Evolutionary conservation across 2,329 filamentous ascomycete genomes (phyloP).

Genomic region (Fusarium succisae): DNA sequence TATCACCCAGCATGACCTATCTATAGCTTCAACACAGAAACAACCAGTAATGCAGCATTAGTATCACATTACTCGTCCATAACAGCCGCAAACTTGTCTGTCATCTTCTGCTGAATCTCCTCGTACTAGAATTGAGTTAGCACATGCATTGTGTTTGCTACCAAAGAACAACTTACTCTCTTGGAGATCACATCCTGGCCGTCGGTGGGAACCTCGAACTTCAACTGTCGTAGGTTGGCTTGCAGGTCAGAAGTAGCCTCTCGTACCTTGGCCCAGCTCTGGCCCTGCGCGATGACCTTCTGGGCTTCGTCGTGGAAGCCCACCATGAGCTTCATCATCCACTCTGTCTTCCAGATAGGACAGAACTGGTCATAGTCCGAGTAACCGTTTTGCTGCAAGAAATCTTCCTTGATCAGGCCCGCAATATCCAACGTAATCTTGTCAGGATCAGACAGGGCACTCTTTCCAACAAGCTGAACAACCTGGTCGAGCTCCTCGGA

Average conservation of each 20-base stretch:
- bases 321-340: conserved; percentile 99
- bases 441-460: conserved; percentile 92
- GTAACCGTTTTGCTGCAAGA: conserved; percentile 99
- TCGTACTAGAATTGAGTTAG: conserved; percentile 77
- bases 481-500: conserved; percentile 99
- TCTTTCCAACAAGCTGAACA: conserved; percentile 97
- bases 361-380: conserved; percentile 99
- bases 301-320: conserved; percentile 97
- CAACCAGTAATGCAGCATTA: conserved; percentile 33
- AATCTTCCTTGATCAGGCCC: conserved; percentile 94
- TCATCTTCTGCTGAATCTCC: conserved; percentile 88
- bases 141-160: neutral
- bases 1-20: conserved; percentile 37
- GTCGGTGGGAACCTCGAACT: conserved; percentile 93
- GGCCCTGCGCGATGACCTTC: conserved; percentile 91
- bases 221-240: conserved; percentile 85
- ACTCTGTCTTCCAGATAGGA: conserved; percentile 99
- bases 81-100: conserved; percentile 96
- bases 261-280: conserved; percentile 91
- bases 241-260: conserved; percentile 91
- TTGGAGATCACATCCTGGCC: conserved; percentile 82
- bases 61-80: conserved; percentile 79
- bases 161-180: conserved; percentile 71
- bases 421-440: conserved; percentile 98
- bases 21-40: conserved; percentile 43